Evolutionary conservation across 225 moss, liverwort and hornwort genomes (phyloP).

Genomic region (Ulota crispa): DNA sequence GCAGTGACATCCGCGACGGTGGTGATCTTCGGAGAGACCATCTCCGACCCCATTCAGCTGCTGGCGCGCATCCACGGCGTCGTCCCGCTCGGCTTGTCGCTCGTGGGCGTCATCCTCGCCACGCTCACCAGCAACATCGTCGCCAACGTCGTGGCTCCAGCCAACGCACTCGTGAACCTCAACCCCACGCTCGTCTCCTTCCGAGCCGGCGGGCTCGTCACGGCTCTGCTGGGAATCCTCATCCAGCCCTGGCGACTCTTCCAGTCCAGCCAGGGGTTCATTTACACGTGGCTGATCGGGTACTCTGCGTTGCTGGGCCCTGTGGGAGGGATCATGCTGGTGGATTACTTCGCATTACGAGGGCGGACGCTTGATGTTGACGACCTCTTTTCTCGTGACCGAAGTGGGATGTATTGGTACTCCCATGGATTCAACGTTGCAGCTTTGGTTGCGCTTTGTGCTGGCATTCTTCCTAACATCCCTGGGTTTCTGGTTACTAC

Average conservation of each 20-base stretch:
- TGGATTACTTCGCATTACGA: slow-evolving; percentile 62
- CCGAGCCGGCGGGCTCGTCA: slow-evolving; percentile 54
- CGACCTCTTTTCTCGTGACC: slow-evolving; percentile 57
- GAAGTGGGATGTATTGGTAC: slow-evolving; percentile 61
- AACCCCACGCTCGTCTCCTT: slow-evolving; percentile 61
- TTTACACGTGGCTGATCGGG: slow-evolving; percentile 82
- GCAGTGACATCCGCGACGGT: slow-evolving; percentile 79
- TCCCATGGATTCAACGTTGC: slow-evolving; percentile 56
- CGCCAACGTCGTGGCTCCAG: slow-evolving; percentile 79
- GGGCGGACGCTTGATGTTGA: slow-evolving; percentile 41
- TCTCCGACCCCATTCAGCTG: slow-evolving; percentile 70
- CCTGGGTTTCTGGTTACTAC: slow-evolving; percentile 67
- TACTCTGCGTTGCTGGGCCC: slow-evolving; percentile 83
- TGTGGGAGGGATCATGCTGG: slow-evolving; percentile 67
- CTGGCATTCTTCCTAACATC: slow-evolving; percentile 63
- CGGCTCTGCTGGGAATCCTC: slow-evolving; percentile 54
- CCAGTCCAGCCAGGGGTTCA: slow-evolving; percentile 64
- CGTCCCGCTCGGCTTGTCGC: slow-evolving; percentile 54
- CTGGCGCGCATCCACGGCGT: slow-evolving; percentile 62
- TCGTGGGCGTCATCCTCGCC: slow-evolving; percentile 69
- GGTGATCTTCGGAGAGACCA: slow-evolving; percentile 68
- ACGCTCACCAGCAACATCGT: slow-evolving; percentile 82
- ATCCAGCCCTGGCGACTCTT: slow-evolving; percentile 76
- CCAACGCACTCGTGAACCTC: slow-evolving; percentile 73
- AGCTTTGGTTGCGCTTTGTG: slow-evolving; percentile 56